Base-by-base conservation (phyloP, 2,329 filamentous ascomycete genomes). In the Falciphora oryzae region DNA sequence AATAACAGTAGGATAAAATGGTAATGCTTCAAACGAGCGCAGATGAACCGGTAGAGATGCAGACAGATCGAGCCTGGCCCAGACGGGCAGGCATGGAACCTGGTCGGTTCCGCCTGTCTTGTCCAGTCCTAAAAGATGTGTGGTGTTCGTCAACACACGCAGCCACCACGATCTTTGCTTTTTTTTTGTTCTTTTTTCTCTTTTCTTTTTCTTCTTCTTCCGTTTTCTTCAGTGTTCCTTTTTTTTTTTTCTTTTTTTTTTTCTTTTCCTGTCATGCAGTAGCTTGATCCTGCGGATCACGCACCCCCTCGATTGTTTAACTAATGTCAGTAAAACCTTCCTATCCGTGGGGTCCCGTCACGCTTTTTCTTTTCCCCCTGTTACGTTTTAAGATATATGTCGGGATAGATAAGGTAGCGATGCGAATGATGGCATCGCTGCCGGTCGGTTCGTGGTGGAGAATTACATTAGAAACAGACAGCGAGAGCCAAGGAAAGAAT, bases 401-500 rank as follows among this genome's bases (percentile, higher is more conserved):
- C 18, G 44, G 44, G 5, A 22, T 18, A 25, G 44, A n/a, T 22
- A 53, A 53, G n/a, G 44, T n/a, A 53, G 6, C 44, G 44, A 53
- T 53, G 18, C 44, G 44, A 53, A 53, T 7, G 5, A 11, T 10
- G 22, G n/a, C 8, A 11, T 53, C 11, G 44, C 44, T n/a, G 44
- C 44, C 22, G 22, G 44, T n/a, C 22, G 44, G n/a, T 53, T 53
- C 22, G 44, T 53, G 22, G n/a, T 53, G 44, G 44, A 53, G 44
- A 53, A 53, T 53, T 53, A 53, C 44, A 53, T 53, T 53, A 53
- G 44, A 53, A 44, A 11, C 44, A 53, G 44, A 53, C 44, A 53
- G 22, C 18, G 44, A 50, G 44, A 8, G 7, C 38, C 38, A 18
- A 18, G 44, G 2, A 53, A 53, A n/a, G 44, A 25, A 22, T n/a